phyloP scores from a whole-genome alignment of 331 rosid species.

The Pyracantha coccinea region DNA sequence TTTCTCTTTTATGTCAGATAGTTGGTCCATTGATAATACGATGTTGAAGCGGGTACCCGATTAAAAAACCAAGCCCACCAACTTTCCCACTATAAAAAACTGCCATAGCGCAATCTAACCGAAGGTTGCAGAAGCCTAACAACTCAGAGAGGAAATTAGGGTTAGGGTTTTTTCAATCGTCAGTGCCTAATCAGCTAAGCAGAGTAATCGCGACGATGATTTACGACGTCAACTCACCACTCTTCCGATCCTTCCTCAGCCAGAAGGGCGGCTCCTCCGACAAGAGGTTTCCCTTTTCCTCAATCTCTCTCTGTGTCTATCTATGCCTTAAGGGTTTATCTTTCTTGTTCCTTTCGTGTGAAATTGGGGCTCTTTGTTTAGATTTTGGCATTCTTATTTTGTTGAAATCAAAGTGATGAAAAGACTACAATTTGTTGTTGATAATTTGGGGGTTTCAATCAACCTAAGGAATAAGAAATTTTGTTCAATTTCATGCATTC shows the following conservation, averaged over 20 bases:
- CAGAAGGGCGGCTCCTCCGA: conserved; percentile 92
- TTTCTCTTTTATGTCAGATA: too few relatives aligned
- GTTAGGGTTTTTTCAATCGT: conserved; percentile 10
- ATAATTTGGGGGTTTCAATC: background rate
- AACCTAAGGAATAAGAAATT: background rate
- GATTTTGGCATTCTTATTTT: background rate
- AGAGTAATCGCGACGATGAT: conserved; percentile 36
- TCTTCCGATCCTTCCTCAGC: conserved; percentile 93
- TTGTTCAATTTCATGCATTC: background rate
- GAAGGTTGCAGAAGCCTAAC: background rate
- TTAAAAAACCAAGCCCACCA: background rate
- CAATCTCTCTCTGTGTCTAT: background rate
- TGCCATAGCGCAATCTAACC: background rate
- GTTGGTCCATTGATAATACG: background rate
- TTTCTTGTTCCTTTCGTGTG: background rate
- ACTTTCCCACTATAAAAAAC: background rate
- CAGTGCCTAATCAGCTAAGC: background rate
- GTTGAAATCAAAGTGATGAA: background rate
- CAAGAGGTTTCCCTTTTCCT: conserved; percentile 43
- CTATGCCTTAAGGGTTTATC: background rate
- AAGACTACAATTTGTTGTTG: background rate
- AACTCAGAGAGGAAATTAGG: conserved; percentile 7
- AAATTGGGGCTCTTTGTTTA: background rate
- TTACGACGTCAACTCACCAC: conserved; percentile 85
- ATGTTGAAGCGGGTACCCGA: background rate